Percentiles rank a stretch among this genome's conserved stretches.
phyloP scores from a whole-genome alignment of 1,139 yeast species.

The Suhomyces bolitotheri region DNA sequence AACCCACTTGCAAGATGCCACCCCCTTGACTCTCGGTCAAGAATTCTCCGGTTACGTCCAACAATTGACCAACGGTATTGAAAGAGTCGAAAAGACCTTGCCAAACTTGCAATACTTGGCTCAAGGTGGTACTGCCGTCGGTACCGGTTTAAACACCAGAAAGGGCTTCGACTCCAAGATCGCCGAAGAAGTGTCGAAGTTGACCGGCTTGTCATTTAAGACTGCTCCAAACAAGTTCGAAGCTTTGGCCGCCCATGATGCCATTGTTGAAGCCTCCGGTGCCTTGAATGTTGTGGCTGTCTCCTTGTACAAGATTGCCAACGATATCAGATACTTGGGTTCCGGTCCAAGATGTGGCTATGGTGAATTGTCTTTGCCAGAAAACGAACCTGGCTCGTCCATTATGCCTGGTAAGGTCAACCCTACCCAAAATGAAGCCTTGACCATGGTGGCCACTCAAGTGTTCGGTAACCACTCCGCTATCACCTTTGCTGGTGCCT shows the following conservation, averaged over 20 bases:
- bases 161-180: constrained; percentile 22
- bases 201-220: constrained; percentile 21
- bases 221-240: constrained; percentile 27
- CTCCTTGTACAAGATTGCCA: constrained; percentile 23
- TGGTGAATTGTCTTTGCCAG: constrained; percentile 24
- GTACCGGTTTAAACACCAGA: constrained; percentile 23
- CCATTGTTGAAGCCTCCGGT: constrained; percentile 24
- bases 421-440: constrained; percentile 25
- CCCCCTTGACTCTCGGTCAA: constrained; percentile 24
- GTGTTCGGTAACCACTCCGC: constrained; percentile 25
- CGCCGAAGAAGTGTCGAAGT: constrained; percentile 18
- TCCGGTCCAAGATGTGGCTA: constrained; percentile 26
- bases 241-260: constrained; percentile 26
- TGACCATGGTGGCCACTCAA: constrained; percentile 25
- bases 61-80: constrained; percentile 22
- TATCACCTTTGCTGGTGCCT: constrained; percentile 24
- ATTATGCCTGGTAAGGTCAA: constrained; percentile 27
- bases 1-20: constrained; percentile 26
- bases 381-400: constrained; percentile 24
- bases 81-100: constrained; percentile 19
- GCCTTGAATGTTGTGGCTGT: constrained; percentile 23
- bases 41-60: constrained; percentile 25
- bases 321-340: constrained; percentile 25
- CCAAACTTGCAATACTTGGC: constrained; percentile 24
- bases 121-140: constrained; percentile 26